Base-by-base conservation (phyloP, 768 basidiomycete genomes). In the Mycena crocata region DNA sequence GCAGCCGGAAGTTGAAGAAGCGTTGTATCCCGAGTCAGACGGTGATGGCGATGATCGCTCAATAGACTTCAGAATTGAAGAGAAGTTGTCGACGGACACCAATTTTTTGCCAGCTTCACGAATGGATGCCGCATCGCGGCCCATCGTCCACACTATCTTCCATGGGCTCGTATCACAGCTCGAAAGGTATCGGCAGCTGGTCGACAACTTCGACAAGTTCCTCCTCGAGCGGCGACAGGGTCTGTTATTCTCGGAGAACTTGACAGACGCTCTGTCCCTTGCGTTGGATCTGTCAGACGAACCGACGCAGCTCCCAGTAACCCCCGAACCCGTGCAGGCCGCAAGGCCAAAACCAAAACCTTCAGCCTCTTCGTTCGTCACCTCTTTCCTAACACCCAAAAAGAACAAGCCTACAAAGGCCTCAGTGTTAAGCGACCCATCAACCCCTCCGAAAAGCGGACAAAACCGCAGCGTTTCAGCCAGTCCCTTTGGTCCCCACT, bases 221-320 rank as follows among this genome's bases (percentile, higher is more conserved):
- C 86, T 99, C 3, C 77, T 89, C 2, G 94, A 99, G 78, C 87
- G 97, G 37, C 87, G 97, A 21, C 92, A 92, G 74, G 96, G 96
- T 2, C 83, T 99, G 12, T 79, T 97, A 21, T 98, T 97, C 77
- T 92, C 92, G 5, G 96, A 98, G 79, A 96, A 96, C 75, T 81
- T 98, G 37, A 93, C 90, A 9, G 97, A 98, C 72, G 96, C 96
- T 5, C 82, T 98, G 63, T 91, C 85, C 48, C 81, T 95, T 49
- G 85, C 83, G 17, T 80, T 95, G 59, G 91, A 95, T 62, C 77
- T 92, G 26, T 81, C 84, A 3, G 82, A 86, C 21, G 85, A 88
- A 57, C 76, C 82, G 15, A 76, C 68, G 64, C 69, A 70, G 42
- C 66, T 74, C 39, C 66, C 72, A 44, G 67, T 73, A 28, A 61